phyloP scores from a whole-genome alignment of 78 protist genomes.

The Planoprotostelium fungivorum region DNA sequence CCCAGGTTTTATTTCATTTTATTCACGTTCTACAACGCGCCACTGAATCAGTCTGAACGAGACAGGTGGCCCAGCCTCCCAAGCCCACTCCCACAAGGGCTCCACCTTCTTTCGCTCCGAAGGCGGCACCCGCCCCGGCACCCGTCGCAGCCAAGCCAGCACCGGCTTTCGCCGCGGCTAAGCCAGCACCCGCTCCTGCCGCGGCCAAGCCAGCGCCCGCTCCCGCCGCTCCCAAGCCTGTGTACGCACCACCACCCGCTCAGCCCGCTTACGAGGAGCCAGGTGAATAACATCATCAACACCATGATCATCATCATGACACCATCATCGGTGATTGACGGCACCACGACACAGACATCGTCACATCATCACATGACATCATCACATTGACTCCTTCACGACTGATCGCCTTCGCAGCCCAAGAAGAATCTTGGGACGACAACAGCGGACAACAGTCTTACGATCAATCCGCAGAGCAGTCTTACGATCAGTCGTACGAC shows the following conservation, averaged over 20 bases:
- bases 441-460: neutral
- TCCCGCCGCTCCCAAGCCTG: neutral
- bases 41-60: neutral
- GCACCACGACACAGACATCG: too few relatives aligned
- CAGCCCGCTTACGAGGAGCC: too few relatives aligned
- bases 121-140: slow-evolving; percentile 2
- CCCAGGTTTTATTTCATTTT: slow-evolving; percentile 28
- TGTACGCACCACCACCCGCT: slow-evolving; percentile 12
- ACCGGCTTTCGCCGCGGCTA: slow-evolving; percentile 21
- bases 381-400: too few relatives aligned
- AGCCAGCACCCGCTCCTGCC: neutral
- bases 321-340: too few relatives aligned
- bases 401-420: too few relatives aligned
- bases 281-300: slow-evolving; percentile 17
- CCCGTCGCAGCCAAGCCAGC: slow-evolving; percentile 19
- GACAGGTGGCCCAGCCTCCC: slow-evolving; percentile 14
- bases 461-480: neutral
- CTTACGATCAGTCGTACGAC: neutral
- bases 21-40: slow-evolving; percentile 26
- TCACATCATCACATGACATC: too few relatives aligned
- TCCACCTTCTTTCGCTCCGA: neutral
- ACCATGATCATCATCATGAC: slow-evolving; percentile 12
- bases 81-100: slow-evolving; percentile 26
- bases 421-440: neutral
- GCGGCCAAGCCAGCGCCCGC: slow-evolving; percentile 19